Evolutionary conservation across 2,329 filamentous ascomycete genomes (phyloP).

Genomic region (Paecilomyces fulvus): DNA sequence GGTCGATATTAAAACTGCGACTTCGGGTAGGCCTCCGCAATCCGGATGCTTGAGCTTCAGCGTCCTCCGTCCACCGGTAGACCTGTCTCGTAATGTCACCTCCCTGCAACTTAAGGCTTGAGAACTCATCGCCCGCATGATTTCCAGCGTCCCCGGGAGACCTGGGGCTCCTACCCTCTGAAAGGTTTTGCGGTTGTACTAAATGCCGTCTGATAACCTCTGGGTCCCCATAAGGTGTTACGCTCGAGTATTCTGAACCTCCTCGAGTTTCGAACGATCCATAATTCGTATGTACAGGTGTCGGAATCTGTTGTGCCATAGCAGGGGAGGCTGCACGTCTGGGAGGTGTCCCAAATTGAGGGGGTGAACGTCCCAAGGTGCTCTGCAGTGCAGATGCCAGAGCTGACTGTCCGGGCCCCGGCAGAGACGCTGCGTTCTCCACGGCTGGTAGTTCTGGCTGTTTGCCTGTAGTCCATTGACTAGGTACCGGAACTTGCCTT

Average conservation of each 20-base stretch:
- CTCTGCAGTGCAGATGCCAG: slow-evolving; percentile 79
- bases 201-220: slow-evolving; percentile 87
- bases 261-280: slow-evolving; percentile 67
- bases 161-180: slow-evolving; percentile 23
- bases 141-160: slow-evolving; percentile 15
- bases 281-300: slow-evolving; percentile 60
- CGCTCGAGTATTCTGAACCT: slow-evolving; percentile 39
- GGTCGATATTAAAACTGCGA: slow-evolving; percentile 74
- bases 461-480: slow-evolving; percentile 37
- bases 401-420: slow-evolving; percentile 77
- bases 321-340: slow-evolving; percentile 52
- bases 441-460: slow-evolving; percentile 57
- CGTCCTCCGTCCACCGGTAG: slow-evolving; percentile 92
- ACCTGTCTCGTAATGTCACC: slow-evolving; percentile 92
- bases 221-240: slow-evolving; percentile 70
- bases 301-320: slow-evolving; percentile 34
- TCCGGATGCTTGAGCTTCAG: slow-evolving; percentile 54
- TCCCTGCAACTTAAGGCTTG: slow-evolving; percentile 83
- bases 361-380: slow-evolving; percentile 50
- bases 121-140: slow-evolving; percentile 65
- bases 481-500: slow-evolving; percentile 36
- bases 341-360: slow-evolving; percentile 37
- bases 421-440: slow-evolving; percentile 49
- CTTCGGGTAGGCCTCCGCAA: slow-evolving; percentile 60
- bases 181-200: slow-evolving; percentile 55